Evolutionary conservation across 129 eudicot genomes (phyloP).

Genomic region (Erigeron canadensis): DNA sequence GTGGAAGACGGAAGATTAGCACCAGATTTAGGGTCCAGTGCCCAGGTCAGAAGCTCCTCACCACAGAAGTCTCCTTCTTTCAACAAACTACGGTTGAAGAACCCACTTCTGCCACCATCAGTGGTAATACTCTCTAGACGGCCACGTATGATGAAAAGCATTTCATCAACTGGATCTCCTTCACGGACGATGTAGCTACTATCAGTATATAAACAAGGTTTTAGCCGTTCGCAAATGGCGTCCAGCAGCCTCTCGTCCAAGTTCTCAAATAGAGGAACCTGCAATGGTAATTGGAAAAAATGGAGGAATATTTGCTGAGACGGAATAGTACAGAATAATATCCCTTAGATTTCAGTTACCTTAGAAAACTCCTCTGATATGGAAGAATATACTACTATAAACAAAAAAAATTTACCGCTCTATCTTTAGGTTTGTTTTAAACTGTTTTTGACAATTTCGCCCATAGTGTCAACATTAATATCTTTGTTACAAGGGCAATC

Average conservation of each 20-base stretch:
- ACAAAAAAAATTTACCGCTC: background rate
- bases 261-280: conserved; percentile 95
- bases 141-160: conserved; percentile 96
- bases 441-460: no score
- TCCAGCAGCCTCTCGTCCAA: conserved; percentile 92
- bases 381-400: background rate
- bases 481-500: no score
- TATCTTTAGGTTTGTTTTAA: background rate
- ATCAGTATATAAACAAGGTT: conserved; percentile 87
- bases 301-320: conserved; percentile 13
- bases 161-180: conserved; percentile 97
- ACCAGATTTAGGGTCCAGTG: conserved; percentile 83
- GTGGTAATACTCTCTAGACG: conserved; percentile 93
- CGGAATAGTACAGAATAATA: background rate
- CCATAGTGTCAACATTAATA: no score
- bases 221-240: conserved; percentile 91
- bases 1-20: conserved; percentile 85
- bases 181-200: conserved; percentile 79
- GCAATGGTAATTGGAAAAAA: conserved; percentile 17
- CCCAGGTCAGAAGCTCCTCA: conserved; percentile 99
- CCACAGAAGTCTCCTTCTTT: conserved; percentile 96
- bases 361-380: no score
- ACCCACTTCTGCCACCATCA: conserved; percentile 90
- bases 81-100: conserved; percentile 76
- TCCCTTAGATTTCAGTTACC: background rate